phyloP scores from a whole-genome alignment of 2,329 filamentous ascomycete genomes.

The Trematosphaeria pertusa region DNA sequence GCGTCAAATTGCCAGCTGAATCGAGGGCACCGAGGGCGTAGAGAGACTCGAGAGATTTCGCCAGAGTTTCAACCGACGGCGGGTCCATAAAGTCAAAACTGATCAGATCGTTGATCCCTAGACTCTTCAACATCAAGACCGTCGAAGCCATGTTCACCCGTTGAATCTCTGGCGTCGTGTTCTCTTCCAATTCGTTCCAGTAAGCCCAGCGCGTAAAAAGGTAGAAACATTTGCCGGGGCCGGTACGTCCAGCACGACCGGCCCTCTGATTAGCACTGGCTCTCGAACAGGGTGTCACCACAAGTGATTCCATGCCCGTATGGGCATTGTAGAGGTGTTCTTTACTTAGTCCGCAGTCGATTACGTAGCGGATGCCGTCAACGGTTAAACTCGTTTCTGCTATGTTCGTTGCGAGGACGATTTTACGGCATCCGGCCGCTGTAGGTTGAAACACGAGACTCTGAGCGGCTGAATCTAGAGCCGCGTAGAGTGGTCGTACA shows the following conservation, averaged over 20 bases:
- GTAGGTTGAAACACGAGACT: constrained; percentile 95
- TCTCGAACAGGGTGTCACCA: constrained; percentile 88
- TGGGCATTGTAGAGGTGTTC: constrained; percentile 92
- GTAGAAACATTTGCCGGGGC: constrained; percentile 90
- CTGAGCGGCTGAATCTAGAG: constrained; percentile 88
- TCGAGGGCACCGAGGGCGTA: constrained; percentile 92
- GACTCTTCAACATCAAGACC: constrained; percentile 83
- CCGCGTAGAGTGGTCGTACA: constrained; percentile 92
- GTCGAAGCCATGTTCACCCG: constrained; percentile 85
- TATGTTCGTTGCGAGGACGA: constrained; percentile 95
- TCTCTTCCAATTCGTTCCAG: constrained; percentile 93
- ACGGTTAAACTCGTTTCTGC: constrained; percentile 96
- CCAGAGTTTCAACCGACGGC: constrained; percentile 86
- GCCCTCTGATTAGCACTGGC: constrained; percentile 93
- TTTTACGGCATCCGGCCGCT: constrained; percentile 82
- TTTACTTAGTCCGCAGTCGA: constrained; percentile 94
- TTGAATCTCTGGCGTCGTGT: constrained; percentile 91
- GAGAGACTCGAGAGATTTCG: constrained; percentile 85
- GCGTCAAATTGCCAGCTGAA: constrained; percentile 86
- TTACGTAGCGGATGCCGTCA: constrained; percentile 94
- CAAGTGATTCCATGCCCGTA: constrained; percentile 89
- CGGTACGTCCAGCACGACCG: constrained; percentile 89
- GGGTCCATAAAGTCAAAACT: constrained; percentile 97
- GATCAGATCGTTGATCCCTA: constrained; percentile 90
- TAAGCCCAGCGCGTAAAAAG: constrained; percentile 94